Evolutionary conservation across 139 green algal species (phyloP).

Genomic region (Spirogloea muscicola): DNA sequence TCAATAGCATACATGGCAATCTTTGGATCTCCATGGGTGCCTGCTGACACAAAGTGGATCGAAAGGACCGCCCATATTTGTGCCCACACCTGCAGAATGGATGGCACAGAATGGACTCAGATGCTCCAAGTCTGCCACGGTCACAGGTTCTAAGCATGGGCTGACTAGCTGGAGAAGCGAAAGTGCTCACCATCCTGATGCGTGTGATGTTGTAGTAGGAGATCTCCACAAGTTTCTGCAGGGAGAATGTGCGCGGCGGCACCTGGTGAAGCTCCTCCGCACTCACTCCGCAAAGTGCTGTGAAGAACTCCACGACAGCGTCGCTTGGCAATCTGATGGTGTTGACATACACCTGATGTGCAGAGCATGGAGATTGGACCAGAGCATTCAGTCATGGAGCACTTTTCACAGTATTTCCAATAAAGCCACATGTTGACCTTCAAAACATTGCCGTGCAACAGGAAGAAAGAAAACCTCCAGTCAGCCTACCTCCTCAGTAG

Average conservation of each 20-base stretch:
- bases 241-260: constrained; percentile 77
- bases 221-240: constrained; percentile 96
- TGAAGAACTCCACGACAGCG: constrained; percentile 86
- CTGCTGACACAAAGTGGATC: constrained; percentile 84
- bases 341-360: constrained; percentile 65
- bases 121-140: too few relatives aligned
- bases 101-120: too few relatives aligned
- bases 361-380: too few relatives aligned
- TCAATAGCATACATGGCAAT: constrained; percentile 92
- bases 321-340: constrained; percentile 67
- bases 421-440: too few relatives aligned
- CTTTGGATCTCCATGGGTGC: constrained; percentile 58
- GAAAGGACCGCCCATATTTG: constrained; percentile 90
- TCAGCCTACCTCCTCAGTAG: constrained; percentile 18
- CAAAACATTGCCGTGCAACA: too few relatives aligned
- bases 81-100: constrained; percentile 70
- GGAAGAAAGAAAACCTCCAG: too few relatives aligned
- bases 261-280: constrained; percentile 63
- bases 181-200: constrained; percentile 72
- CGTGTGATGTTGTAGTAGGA: constrained; percentile 92
- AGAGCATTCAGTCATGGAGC: too few relatives aligned
- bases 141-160: not conserved
- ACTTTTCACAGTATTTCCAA: too few relatives aligned
- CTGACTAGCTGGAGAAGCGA: not conserved
- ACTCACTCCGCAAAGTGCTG: constrained; percentile 64